These are phyloP conservation scores for Acacia acuminata DNA, from an alignment of 306 rosid species.

Conservation along the genomic window DNA sequence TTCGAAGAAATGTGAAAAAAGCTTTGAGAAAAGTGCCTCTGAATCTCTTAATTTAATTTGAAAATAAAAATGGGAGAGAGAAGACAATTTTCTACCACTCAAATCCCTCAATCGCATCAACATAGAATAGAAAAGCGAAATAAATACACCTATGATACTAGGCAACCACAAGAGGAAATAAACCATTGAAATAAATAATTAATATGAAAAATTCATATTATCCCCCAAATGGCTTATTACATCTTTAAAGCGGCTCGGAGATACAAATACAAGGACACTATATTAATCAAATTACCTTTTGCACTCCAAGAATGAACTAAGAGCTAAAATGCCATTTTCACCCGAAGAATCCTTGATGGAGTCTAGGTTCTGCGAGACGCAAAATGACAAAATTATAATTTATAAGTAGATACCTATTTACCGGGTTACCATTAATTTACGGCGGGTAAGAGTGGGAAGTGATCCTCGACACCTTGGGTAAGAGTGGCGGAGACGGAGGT, in stretches of 20 bases:
- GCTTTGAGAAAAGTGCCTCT: background rate
- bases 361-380: conserved; percentile 91
- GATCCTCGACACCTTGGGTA: no score
- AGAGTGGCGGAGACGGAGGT: no score
- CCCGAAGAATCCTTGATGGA: conserved; percentile 73
- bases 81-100: background rate
- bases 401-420: conserved; percentile 7
- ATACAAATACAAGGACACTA: conserved; percentile 28
- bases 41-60: background rate
- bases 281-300: conserved; percentile 55
- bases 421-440: conserved; percentile 18
- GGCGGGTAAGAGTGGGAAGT: no score
- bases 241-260: conserved; percentile 14
- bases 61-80: background rate
- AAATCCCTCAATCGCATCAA: background rate
- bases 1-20: background rate
- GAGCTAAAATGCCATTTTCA: conserved; percentile 58
- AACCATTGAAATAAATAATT: background rate
- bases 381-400: conserved; percentile 38
- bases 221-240: conserved; percentile 13
- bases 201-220: conserved; percentile 7
- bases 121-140: background rate
- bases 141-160: background rate
- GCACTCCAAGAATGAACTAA: conserved; percentile 71
- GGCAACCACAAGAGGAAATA: background rate